phyloP scores from a whole-genome alignment of 2,329 filamentous ascomycete species.

The Aspergillus latus region DNA sequence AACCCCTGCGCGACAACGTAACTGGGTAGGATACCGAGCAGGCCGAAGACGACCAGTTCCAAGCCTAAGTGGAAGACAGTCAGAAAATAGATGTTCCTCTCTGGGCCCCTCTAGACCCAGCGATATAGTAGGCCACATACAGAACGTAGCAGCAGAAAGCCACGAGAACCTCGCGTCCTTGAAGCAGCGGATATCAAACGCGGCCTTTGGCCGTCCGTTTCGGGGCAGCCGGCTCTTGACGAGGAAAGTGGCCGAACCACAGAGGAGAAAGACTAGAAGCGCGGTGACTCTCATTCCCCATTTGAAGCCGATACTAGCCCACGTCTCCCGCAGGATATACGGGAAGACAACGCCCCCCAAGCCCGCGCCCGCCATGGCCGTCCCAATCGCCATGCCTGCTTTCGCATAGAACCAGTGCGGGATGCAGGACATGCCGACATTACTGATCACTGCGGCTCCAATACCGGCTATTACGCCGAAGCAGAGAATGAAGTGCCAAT shows the following conservation, averaged over 20 bases:
- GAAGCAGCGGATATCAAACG: conserved; percentile 47
- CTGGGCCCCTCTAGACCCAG: neutral
- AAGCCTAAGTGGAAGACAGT: conserved; percentile 21
- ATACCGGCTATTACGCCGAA: conserved; percentile 40
- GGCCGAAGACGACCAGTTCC: conserved; percentile 34
- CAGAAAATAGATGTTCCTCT: neutral
- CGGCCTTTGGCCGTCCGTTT: conserved; percentile 29
- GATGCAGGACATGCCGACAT: conserved; percentile 39
- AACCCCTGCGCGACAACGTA: conserved; percentile 33
- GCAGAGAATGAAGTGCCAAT: conserved; percentile 52
- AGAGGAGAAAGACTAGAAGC: conserved; percentile 35
- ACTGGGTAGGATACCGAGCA: conserved; percentile 31
- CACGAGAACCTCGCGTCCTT: conserved; percentile 46
- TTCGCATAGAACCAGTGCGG: conserved; percentile 45
- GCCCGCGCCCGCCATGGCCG: conserved; percentile 42
- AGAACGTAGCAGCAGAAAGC: conserved; percentile 47
- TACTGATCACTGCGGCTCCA: conserved; percentile 39
- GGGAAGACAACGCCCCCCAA: conserved; percentile 42
- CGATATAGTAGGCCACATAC: conserved; percentile 24
- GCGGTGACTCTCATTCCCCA: conserved; percentile 43
- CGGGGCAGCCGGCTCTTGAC: conserved; percentile 39
- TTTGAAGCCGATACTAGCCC: conserved; percentile 38
- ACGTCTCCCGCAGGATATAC: conserved; percentile 35
- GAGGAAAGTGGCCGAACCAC: conserved; percentile 35
- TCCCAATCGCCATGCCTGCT: conserved; percentile 41